A percentile compares a stretch with the other conserved stretches of the same genome.
phyloP scores from a whole-genome alignment of 139 green algal species.

The Zygnema circumcarinatum region DNA sequence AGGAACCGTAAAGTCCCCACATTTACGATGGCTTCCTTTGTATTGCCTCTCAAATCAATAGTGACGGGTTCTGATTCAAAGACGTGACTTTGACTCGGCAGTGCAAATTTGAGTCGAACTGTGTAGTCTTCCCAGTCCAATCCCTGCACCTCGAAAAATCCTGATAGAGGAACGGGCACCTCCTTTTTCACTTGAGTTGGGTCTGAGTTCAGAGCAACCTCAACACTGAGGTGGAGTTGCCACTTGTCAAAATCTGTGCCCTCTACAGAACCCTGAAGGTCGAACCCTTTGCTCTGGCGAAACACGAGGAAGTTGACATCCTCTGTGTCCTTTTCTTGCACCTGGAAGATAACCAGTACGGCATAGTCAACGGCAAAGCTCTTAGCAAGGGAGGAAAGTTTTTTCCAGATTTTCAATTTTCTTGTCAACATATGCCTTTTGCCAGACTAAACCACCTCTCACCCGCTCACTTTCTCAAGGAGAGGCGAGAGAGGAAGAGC shows the following conservation, averaged over 20 bases:
- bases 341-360: conserved; percentile 10
- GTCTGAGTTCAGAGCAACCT: conserved; percentile 13
- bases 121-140: conserved; percentile 38
- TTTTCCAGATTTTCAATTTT: too few species aligned
- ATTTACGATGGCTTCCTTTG: not conserved
- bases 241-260: conserved; percentile 32
- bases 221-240: conserved; percentile 44
- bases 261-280: conserved; percentile 30
- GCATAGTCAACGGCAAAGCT: conserved; percentile 2
- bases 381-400: too few species aligned
- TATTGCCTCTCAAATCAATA: conserved; percentile 32
- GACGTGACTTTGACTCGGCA: conserved; percentile 34
- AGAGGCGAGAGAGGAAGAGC: too few species aligned
- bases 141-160: conserved; percentile 50
- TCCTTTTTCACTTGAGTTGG: conserved; percentile 14
- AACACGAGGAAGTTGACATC: conserved; percentile 51
- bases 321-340: not conserved
- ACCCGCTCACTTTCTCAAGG: too few species aligned
- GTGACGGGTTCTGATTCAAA: conserved; percentile 40
- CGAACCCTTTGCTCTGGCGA: conserved; percentile 11
- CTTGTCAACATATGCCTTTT: too few species aligned
- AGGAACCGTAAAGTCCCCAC: conserved; percentile 26
- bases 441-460: too few species aligned
- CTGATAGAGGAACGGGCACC: conserved; percentile 47
- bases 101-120: conserved; percentile 42